These are phyloP conservation scores for baker's yeast (Saccharomyces cerevisiae) DNA, from an alignment of 805 yeast genomes.

Conservation along the genomic window DNA sequence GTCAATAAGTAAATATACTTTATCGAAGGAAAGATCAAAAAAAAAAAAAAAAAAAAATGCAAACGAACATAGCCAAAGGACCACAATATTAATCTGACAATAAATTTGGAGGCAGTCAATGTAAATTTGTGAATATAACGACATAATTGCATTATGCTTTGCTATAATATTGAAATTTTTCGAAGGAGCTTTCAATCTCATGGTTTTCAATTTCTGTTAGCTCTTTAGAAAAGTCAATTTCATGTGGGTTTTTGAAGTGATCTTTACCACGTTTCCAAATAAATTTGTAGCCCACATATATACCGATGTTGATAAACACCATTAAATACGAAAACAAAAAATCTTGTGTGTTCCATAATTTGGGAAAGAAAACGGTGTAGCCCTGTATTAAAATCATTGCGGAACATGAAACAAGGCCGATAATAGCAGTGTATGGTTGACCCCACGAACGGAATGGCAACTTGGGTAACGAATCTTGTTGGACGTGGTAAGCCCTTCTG, in stretches of 20 bases:
- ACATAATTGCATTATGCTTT: neutral
- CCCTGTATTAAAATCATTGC: slow-evolving; percentile 57
- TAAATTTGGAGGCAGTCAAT: neutral
- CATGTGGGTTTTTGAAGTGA: slow-evolving; percentile 36
- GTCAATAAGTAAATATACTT: neutral
- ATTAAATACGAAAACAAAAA: slow-evolving; percentile 68
- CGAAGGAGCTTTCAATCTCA: slow-evolving; percentile 31
- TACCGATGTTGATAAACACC: slow-evolving; percentile 47
- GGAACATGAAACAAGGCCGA: slow-evolving; percentile 40
- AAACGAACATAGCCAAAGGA: neutral
- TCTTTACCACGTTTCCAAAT: slow-evolving; percentile 36
- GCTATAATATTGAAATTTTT: slow-evolving; percentile 14
- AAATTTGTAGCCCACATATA: slow-evolving; percentile 47
- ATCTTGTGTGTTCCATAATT: slow-evolving; percentile 50
- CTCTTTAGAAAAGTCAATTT: slow-evolving; percentile 48
- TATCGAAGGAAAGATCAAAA: neutral
- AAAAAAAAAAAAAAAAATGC: too few species aligned
- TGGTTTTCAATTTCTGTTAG: slow-evolving; percentile 52
- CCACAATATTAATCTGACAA: neutral
- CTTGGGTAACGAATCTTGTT: slow-evolving; percentile 35
- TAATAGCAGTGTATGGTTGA: slow-evolving; percentile 51
- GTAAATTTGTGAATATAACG: neutral
- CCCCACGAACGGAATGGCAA: slow-evolving; percentile 47
- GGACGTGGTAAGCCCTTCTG: slow-evolving; percentile 49
- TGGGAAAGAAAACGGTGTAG: slow-evolving; percentile 60